phyloP scores from a whole-genome alignment of 805 yeast genomes.

The Blastobotrys chiropterorum region DNA sequence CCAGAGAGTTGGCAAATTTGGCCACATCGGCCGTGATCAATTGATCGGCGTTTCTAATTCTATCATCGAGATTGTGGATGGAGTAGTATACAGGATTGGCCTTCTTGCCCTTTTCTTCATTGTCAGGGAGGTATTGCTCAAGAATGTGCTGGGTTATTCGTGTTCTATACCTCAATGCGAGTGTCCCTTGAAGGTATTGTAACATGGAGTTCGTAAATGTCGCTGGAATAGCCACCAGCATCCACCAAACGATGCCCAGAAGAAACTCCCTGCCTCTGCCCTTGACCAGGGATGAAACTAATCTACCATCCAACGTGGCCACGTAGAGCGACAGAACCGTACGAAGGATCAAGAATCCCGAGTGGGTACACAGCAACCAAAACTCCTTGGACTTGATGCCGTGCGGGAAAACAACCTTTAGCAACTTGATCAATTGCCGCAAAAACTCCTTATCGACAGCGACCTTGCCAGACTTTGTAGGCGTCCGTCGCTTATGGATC shows the following conservation, averaged over 20 bases:
- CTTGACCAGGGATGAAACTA: slow-evolving; percentile 75
- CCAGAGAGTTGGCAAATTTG: slow-evolving; percentile 62
- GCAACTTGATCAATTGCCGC: slow-evolving; percentile 23
- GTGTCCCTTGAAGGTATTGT: slow-evolving; percentile 32
- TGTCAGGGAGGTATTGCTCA: slow-evolving; percentile 65
- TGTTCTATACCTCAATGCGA: slow-evolving; percentile 44
- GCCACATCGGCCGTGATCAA: slow-evolving; percentile 75
- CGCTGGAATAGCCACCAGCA: slow-evolving; percentile 81
- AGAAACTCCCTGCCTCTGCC: slow-evolving; percentile 61
- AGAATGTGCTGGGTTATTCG: slow-evolving; percentile 60
- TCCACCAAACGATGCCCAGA: slow-evolving; percentile 64
- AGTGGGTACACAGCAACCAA: slow-evolving; percentile 43
- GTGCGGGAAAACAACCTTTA: slow-evolving; percentile 31
- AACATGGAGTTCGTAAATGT: slow-evolving; percentile 69
- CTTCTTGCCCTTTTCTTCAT: slow-evolving; percentile 32
- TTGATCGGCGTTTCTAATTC: slow-evolving; percentile 72
- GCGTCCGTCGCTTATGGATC: slow-evolving; percentile 1
- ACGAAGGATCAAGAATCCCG: slow-evolving; percentile 54
- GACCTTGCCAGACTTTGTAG: slow-evolving; percentile 17
- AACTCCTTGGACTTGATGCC: slow-evolving; percentile 29
- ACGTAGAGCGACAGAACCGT: slow-evolving; percentile 74
- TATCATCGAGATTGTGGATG: slow-evolving; percentile 52
- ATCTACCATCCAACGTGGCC: slow-evolving; percentile 78
- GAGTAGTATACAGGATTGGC: slow-evolving; percentile 66
- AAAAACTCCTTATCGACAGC: slow-evolving; percentile 30